Evolutionary conservation across 805 yeast species (phyloP), one percentile per base, ranked within the genome.

Genomic region (Alloascoidea hylecoeti): DNA sequence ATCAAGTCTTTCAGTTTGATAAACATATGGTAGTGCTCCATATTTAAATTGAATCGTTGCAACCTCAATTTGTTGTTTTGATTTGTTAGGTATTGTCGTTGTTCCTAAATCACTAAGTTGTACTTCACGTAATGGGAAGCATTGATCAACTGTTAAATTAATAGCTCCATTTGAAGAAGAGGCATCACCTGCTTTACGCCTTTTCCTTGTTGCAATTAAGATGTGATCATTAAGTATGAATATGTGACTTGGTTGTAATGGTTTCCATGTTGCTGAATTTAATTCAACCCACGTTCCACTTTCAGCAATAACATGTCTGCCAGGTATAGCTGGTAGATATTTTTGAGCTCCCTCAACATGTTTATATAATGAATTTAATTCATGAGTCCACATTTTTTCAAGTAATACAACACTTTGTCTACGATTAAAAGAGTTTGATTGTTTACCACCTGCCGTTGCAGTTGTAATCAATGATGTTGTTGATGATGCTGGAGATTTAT

Each of bases 291-390:
- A 88, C 36, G 86, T 69, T 2, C 80, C 79, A 52, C 85, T 75
- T 48, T 86, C 92, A 5, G 75, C 70, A 15, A 84, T 58, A 2
- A 86, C 71, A 54, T 85, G 95, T 37, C 95, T 68, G 3, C 88
- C 92, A 0, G 88, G 84, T 4, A 71, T 54, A 1, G 82, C 73
- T 15, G 85, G 80, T 30, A 86, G 64, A 42, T 69, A 72, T 49
- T 81, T 81, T 47, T 82, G 88, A 1, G 94, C 86, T n/a, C 95
- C 94, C 45, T 88, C 95, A 13, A 88, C 94, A 44, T 80, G 84
- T 46, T 75, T 75, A 55, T 78, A 85, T 38, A 86, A 58, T 5
- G 72, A 67, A 39, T 70, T 72, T 50, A 86, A 61, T 49, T 81
- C 85, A 34, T 65, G 64, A 13, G 76, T 80, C 95, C 96, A 85